phyloP scores from a whole-genome alignment of 2,329 filamentous ascomycete species.

The Diaporthe caulivora region DNA sequence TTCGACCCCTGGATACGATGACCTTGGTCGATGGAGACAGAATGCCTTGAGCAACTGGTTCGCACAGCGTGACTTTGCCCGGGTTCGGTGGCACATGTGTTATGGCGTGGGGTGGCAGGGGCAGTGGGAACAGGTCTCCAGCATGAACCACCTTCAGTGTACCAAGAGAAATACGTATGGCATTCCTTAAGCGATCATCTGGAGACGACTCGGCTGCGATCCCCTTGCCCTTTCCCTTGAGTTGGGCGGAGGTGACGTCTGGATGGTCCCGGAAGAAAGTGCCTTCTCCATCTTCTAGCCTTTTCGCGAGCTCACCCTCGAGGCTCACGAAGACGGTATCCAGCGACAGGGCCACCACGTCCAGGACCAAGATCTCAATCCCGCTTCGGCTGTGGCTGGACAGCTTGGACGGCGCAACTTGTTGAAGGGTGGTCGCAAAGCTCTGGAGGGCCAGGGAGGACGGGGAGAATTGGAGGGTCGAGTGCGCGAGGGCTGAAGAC shows the following conservation, averaged over 20 bases:
- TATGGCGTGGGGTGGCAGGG: slow-evolving; percentile 85
- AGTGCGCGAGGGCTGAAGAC: slow-evolving; percentile 75
- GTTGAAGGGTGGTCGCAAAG: slow-evolving; percentile 80
- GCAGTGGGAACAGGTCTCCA: slow-evolving; percentile 83
- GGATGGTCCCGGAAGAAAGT: slow-evolving; percentile 80
- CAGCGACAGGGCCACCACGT: slow-evolving; percentile 82
- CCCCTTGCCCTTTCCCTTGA: slow-evolving; percentile 53
- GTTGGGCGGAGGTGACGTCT: slow-evolving; percentile 40
- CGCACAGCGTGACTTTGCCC: slow-evolving; percentile 90
- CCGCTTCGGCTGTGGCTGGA: slow-evolving; percentile 78
- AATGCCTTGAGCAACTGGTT: slow-evolving; percentile 91
- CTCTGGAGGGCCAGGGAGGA: slow-evolving; percentile 80
- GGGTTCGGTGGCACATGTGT: slow-evolving; percentile 88
- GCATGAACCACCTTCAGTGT: slow-evolving; percentile 83
- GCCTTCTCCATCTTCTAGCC: slow-evolving; percentile 85
- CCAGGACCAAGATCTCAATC: slow-evolving; percentile 86
- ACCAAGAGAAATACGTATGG: slow-evolving; percentile 80
- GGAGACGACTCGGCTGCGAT: slow-evolving; percentile 50
- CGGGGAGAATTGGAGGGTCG: slow-evolving; percentile 83
- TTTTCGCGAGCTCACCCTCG: slow-evolving; percentile 82
- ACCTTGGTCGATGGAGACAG: slow-evolving; percentile 84
- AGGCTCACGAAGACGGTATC: slow-evolving; percentile 90
- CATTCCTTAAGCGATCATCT: slow-evolving; percentile 71
- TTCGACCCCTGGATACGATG: slow-evolving; percentile 77
- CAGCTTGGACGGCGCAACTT: slow-evolving; percentile 80